Conservation (phyloP, 2,329 filamentous ascomycete genomes). For the Calonectria ilicicola region DNA sequence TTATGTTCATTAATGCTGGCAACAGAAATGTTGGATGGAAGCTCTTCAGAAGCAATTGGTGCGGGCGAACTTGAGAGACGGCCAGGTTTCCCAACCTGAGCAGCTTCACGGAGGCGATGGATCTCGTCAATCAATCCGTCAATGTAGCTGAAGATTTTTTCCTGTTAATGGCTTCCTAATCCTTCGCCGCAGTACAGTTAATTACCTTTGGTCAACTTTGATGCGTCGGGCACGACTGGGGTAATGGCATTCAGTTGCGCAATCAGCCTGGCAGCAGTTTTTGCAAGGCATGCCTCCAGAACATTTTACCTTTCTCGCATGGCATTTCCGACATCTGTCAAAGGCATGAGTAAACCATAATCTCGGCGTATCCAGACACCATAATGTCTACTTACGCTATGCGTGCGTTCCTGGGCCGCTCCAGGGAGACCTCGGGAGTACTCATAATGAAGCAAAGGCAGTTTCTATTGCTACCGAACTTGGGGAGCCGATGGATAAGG, state of each 20-base stretch:
- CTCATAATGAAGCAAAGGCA: background rate
- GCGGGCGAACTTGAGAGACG: background rate
- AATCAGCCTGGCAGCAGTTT: background rate
- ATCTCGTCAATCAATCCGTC: background rate
- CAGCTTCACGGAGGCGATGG: background rate
- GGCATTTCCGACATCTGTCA: background rate
- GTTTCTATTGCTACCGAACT: background rate
- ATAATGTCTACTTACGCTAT: background rate
- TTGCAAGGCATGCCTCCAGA: background rate
- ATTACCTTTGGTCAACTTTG: background rate
- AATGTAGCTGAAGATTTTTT: background rate
- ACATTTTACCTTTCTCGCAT: background rate
- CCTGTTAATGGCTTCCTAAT: background rate
- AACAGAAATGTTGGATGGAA: background rate
- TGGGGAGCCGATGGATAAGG: no score
- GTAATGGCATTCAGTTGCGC: background rate
- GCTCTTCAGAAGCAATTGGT: background rate
- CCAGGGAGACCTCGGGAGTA: background rate
- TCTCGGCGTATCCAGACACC: background rate
- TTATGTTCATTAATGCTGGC: background rate
- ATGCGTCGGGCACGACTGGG: background rate
- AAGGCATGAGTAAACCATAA: background rate
- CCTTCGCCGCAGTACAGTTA: background rate
- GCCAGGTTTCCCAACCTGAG: no score
- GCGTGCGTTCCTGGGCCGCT: background rate